Evolutionary conservation across 2,329 filamentous ascomycete genomes (phyloP).

Genomic region (Hirsutella thompsonii): DNA sequence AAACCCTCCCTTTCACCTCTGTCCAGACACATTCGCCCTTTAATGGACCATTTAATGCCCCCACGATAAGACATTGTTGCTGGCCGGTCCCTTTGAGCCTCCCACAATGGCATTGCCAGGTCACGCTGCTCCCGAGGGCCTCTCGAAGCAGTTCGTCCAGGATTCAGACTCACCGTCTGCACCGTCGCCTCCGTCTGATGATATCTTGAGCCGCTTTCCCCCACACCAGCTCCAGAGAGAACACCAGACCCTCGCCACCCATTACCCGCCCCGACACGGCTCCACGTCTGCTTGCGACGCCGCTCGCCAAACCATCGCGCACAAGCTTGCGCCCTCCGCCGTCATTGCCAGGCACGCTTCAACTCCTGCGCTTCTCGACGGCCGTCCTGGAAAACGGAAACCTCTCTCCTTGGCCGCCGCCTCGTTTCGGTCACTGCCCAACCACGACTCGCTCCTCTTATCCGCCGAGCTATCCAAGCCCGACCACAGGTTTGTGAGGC

Average conservation of each 20-base stretch:
- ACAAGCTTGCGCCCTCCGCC: constrained; percentile 7
- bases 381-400: constrained; percentile 40
- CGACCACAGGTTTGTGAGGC: constrained; percentile 40
- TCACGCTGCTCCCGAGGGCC: not conserved
- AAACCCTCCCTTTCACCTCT: not conserved
- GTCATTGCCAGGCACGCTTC: constrained; percentile 5
- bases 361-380: too few species aligned
- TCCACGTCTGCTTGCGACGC: constrained; percentile 1
- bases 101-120: constrained; percentile 12
- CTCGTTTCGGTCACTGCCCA: constrained; percentile 17
- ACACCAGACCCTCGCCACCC: constrained; percentile 8
- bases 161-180: constrained; percentile 24
- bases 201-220: constrained; percentile 10
- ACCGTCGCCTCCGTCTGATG: constrained; percentile 14
- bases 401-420: constrained; percentile 42
- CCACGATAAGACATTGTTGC: constrained; percentile 8
- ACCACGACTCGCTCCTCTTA: constrained; percentile 11
- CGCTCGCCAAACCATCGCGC: too few species aligned
- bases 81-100: constrained; percentile 5
- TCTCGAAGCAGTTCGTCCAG: constrained; percentile 5
- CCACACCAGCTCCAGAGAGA: constrained; percentile 1
- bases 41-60: constrained; percentile 8
- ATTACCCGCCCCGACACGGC: constrained; percentile 10
- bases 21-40: not conserved
- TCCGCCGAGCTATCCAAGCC: constrained; percentile 29